Conservation (phyloP, 345 rosid genomes). For the Pistacia vera region DNA sequence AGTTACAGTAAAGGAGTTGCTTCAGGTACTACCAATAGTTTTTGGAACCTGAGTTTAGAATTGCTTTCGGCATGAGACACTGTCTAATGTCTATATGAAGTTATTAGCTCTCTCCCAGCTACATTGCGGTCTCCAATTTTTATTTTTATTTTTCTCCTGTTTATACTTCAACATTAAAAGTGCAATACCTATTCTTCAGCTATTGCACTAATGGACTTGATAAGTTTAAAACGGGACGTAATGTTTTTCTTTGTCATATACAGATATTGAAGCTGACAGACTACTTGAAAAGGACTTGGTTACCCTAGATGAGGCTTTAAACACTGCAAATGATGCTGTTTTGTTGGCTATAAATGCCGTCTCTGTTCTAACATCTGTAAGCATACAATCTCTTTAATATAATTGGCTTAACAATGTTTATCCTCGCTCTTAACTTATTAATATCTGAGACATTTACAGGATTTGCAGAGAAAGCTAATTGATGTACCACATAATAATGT, state of each 20-base stretch:
- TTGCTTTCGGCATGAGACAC: not conserved
- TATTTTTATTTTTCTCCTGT: not conserved
- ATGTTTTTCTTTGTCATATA: conserved; percentile 13
- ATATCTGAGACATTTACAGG: conserved; percentile 47
- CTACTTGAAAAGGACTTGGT: conserved; percentile 81
- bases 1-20: not conserved
- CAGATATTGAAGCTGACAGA: conserved; percentile 85
- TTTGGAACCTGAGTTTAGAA: not conserved
- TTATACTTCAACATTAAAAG: not conserved
- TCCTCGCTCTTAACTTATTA: conserved; percentile 14
- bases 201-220: conserved; percentile 11
- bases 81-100: not conserved
- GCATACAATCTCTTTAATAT: conserved; percentile 27
- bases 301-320: conserved; percentile 89
- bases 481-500: conserved; percentile 40
- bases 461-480: conserved; percentile 49
- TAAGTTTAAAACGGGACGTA: conserved; percentile 25
- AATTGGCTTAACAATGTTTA: conserved; percentile 13
- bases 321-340: conserved; percentile 84
- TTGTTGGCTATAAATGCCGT: conserved; percentile 70
- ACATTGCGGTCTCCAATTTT: too few species aligned
- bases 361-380: conserved; percentile 65
- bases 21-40: not conserved
- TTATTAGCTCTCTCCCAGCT: not conserved
- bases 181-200: not conserved